phyloP scores from a whole-genome alignment of 2,329 filamentous ascomycete genomes.

The Fusarium camptoceras region DNA sequence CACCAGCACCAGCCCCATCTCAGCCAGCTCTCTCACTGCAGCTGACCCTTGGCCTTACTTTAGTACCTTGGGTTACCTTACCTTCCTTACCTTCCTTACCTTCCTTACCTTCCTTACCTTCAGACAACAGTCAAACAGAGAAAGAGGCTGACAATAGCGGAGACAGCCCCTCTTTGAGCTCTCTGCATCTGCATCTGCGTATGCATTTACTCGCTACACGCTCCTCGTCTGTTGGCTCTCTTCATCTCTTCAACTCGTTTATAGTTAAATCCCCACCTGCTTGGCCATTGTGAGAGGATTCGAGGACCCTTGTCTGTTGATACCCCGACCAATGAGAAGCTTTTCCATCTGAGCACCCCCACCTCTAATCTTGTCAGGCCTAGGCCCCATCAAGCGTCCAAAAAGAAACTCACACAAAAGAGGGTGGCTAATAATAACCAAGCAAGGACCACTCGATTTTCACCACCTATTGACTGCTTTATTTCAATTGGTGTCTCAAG shows the following conservation, averaged over 20 bases:
- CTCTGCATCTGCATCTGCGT: not conserved
- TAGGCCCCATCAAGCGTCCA: slow-evolving; percentile 1
- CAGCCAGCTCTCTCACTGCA: slow-evolving; percentile 33
- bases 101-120: not conserved
- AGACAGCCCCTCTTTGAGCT: slow-evolving; percentile 38
- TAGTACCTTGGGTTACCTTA: not conserved
- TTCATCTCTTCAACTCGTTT: slow-evolving; percentile 25
- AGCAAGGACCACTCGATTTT: not conserved
- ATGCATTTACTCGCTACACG: not conserved
- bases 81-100: not conserved
- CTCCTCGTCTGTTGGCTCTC: slow-evolving; percentile 29
- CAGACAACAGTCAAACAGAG: not conserved
- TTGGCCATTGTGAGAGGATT: slow-evolving; percentile 4
- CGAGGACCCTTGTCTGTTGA: slow-evolving; percentile 14
- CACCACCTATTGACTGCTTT: not conserved
- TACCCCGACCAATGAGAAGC: not conserved
- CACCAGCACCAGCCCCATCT: slow-evolving; percentile 23
- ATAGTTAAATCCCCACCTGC: slow-evolving; percentile 24
- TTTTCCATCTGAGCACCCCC: not conserved
- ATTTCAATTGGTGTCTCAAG: not conserved
- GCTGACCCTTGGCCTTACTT: slow-evolving; percentile 18
- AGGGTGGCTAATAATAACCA: not conserved
- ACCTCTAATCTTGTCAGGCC: slow-evolving; percentile 5
- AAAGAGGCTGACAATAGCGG: slow-evolving; percentile 45
- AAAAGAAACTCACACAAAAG: slow-evolving; percentile 5